Conservation (phyloP, 495 filamentous ascomycete species). For the Extremus antarcticus region DNA sequence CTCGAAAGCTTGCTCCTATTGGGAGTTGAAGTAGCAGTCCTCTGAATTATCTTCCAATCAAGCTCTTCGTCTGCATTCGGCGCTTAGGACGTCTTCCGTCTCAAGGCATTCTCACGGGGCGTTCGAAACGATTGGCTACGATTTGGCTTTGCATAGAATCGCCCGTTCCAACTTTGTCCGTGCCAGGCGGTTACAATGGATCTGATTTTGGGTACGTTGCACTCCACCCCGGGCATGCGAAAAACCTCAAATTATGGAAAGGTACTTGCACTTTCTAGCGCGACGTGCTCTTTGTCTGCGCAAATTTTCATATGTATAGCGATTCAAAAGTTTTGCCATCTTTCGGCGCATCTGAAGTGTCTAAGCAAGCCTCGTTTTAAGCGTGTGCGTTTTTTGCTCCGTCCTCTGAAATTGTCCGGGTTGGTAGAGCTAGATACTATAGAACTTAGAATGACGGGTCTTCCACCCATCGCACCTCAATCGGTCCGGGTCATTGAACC, state of each 20-base stretch:
- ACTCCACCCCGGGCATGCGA: slow-evolving; percentile 3
- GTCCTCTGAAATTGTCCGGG: background rate
- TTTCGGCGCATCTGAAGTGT: background rate
- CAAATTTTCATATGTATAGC: background rate
- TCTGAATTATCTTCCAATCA: too few species aligned
- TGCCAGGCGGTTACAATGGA: too few species aligned
- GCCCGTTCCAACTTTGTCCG: too few species aligned
- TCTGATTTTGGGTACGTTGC: too few species aligned
- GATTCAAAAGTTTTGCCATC: background rate
- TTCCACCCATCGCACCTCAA: background rate
- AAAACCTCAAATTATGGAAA: slow-evolving; percentile 1
- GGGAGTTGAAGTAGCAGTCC: too few species aligned
- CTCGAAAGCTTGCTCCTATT: too few species aligned
- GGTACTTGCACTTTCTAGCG: background rate
- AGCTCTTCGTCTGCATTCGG: too few species aligned
- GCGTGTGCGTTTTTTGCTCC: background rate
- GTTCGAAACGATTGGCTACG: too few species aligned
- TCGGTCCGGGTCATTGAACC: background rate
- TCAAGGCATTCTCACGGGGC: too few species aligned
- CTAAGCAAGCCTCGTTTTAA: background rate
- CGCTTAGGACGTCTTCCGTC: too few species aligned
- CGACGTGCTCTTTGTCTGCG: background rate
- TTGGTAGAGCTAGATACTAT: background rate
- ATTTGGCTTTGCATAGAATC: too few species aligned
- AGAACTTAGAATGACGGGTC: background rate